Conservation (phyloP, 495 filamentous ascomycete species). For the Patellaria atrata region DNA sequence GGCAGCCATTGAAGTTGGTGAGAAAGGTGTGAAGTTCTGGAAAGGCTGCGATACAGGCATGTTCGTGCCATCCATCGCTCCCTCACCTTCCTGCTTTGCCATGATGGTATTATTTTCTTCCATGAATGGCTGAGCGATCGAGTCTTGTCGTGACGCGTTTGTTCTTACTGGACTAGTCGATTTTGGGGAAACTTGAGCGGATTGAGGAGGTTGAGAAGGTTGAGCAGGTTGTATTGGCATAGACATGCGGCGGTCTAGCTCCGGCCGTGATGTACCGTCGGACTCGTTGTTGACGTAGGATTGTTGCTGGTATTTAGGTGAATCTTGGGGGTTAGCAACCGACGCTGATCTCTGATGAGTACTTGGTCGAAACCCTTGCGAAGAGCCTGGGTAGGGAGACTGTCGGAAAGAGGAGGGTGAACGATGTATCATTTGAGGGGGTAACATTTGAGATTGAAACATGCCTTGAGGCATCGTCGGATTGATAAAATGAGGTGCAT, state of each 20-base stretch:
- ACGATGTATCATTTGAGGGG: conserved; percentile 28
- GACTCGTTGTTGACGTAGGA: conserved; percentile 17
- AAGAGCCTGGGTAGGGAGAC: conserved; percentile 25
- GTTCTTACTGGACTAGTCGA: too few relatives aligned
- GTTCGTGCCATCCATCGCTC: too few relatives aligned
- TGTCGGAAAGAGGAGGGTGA: conserved; percentile 21
- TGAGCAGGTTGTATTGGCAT: conserved; percentile 20
- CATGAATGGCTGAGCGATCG: too few relatives aligned
- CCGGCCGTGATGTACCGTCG: conserved; percentile 7
- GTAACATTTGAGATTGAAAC: conserved; percentile 22
- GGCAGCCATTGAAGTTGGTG: too few relatives aligned
- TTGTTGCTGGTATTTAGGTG: conserved; percentile 8
- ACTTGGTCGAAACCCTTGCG: conserved; percentile 18
- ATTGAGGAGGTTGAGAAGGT: not conserved
- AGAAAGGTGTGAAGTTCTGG: too few relatives aligned
- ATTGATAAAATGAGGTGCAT: conserved; percentile 28
- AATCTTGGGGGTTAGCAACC: conserved; percentile 26
- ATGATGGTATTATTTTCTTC: too few relatives aligned
- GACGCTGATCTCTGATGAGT: conserved; percentile 28
- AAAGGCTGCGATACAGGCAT: too few relatives aligned
- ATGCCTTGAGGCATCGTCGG: conserved; percentile 15
- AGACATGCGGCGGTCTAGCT: conserved; percentile 27
- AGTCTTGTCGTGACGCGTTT: too few relatives aligned
- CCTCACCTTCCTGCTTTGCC: too few relatives aligned
- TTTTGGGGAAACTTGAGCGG: too few relatives aligned